A percentile compares a stretch with the other conserved stretches of the same genome.
These are phyloP conservation scores for Aspergillus ochraceus DNA, from an alignment of 2,329 filamentous ascomycete genomes.

Conservation along the genomic window DNA sequence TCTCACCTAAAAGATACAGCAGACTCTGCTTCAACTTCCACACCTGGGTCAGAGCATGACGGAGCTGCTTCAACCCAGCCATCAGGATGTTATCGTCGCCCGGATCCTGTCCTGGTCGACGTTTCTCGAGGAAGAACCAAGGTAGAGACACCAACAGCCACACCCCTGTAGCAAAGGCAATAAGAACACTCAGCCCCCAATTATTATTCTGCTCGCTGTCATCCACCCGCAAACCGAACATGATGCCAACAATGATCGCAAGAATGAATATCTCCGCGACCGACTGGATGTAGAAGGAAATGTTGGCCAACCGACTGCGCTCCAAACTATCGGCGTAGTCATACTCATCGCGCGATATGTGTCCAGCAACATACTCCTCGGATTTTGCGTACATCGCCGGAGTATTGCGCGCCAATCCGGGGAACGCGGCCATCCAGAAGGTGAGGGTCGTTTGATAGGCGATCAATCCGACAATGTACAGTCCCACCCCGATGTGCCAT, in stretches of 20 bases:
- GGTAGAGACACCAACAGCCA: conserved; percentile 65
- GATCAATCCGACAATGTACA: conserved; percentile 68
- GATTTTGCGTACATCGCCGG: conserved; percentile 51
- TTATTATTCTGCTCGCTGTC: conserved; percentile 62
- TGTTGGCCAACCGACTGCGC: conserved; percentile 63
- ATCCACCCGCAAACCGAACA: conserved; percentile 62
- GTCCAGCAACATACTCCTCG: conserved; percentile 50
- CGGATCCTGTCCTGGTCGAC: conserved; percentile 58
- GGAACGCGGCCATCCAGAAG: conserved; percentile 68
- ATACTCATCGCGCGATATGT: conserved; percentile 60
- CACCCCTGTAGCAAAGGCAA: conserved; percentile 64
- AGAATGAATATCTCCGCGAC: conserved; percentile 63
- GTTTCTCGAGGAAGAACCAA: conserved; percentile 67
- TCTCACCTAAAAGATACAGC: conserved; percentile 61
- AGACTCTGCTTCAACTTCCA: conserved; percentile 66
- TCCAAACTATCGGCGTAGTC: conserved; percentile 62
- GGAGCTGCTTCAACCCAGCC: conserved; percentile 63
- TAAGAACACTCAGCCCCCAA: conserved; percentile 64
- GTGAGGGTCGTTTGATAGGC: conserved; percentile 67
- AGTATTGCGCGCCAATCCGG: conserved; percentile 58
- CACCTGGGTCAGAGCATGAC: conserved; percentile 58
- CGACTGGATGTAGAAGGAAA: conserved; percentile 65
- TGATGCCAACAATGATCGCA: conserved; percentile 64
- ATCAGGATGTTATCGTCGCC: conserved; percentile 51
- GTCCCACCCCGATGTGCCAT: conserved; percentile 60